Evolutionary conservation across 331 rosid genomes (phyloP).

Genomic region (Saraca asoca): DNA sequence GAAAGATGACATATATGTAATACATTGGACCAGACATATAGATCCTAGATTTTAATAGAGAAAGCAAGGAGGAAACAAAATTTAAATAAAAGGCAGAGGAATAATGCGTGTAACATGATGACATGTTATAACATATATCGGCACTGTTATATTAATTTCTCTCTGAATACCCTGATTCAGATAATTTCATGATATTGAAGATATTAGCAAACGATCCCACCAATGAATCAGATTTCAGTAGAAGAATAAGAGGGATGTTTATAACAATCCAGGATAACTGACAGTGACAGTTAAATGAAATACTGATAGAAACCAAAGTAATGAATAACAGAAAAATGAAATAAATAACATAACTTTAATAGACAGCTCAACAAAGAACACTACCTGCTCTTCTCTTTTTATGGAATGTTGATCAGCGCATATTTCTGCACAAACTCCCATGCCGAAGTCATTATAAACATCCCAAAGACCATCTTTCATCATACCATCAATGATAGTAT

Average conservation of each 20-base stretch:
- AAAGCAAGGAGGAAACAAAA: conserved; percentile 11
- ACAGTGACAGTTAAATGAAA: background rate
- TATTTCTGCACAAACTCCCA: conserved; percentile 91
- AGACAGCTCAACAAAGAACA: conserved; percentile 28
- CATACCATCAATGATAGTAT: conserved; percentile 84
- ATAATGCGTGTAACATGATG: conserved; percentile 10
- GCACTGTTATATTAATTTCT: background rate
- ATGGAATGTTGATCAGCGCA: conserved; percentile 74
- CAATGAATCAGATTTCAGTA: conserved; percentile 8
- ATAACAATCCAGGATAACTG: conserved; percentile 10
- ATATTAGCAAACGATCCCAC: background rate
- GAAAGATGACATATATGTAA: conserved; percentile 29
- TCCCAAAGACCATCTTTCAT: conserved; percentile 98
- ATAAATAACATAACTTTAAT: conserved; percentile 6
- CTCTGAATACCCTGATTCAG: background rate
- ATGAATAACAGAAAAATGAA: background rate
- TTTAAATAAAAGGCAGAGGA: conserved; percentile 1
- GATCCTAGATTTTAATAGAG: conserved; percentile 15
- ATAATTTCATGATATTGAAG: background rate
- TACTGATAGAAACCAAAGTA: conserved; percentile 16
- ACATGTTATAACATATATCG: conserved; percentile 22
- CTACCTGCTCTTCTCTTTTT: conserved; percentile 88
- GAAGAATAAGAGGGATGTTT: conserved; percentile 1
- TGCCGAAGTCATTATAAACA: conserved; percentile 83
- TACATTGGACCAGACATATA: conserved; percentile 22